These are phyloP conservation scores for Spathaspora arborariae DNA, from an alignment of 805 yeast species.

Conservation along the genomic window DNA sequence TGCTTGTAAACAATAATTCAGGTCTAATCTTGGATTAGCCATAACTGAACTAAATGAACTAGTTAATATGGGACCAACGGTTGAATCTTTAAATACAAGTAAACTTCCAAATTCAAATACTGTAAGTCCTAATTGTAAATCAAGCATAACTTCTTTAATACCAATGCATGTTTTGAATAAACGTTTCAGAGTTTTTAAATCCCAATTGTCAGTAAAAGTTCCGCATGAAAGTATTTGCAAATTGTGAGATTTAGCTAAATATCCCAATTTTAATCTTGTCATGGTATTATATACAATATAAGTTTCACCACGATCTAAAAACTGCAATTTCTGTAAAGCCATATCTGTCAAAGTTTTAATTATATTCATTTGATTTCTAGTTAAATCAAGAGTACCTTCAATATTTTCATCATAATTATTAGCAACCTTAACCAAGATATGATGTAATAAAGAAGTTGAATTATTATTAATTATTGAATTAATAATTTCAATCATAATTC, in stretches of 20 bases:
- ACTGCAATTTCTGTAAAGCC: conserved; percentile 38
- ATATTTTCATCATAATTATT: conserved; percentile 14
- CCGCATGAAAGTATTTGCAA: conserved; percentile 64
- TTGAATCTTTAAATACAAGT: conserved; percentile 41
- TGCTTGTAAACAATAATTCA: conserved; percentile 46
- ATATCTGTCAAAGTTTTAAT: conserved; percentile 27
- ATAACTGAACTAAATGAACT: conserved; percentile 49
- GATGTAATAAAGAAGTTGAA: conserved; percentile 23
- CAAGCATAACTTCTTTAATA: conserved; percentile 49
- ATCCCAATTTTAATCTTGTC: conserved; percentile 46
- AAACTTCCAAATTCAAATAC: conserved; percentile 56
- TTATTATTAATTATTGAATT: conserved; percentile 25
- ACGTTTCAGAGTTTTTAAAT: conserved; percentile 39
- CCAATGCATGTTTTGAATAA: conserved; percentile 50
- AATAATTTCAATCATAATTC: conserved; percentile 32
- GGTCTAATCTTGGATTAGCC: conserved; percentile 48
- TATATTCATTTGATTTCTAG: conserved; percentile 21
- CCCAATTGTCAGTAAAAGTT: conserved; percentile 42
- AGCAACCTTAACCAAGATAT: conserved; percentile 23
- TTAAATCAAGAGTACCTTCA: conserved; percentile 10
- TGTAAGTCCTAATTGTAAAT: conserved; percentile 47
- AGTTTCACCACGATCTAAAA: conserved; percentile 55
- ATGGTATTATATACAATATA: conserved; percentile 51
- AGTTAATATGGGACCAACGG: conserved; percentile 37
- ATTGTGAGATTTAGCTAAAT: conserved; percentile 50